Conservation (phyloP, 441 rosid species). For the Manihot esculenta region DNA sequence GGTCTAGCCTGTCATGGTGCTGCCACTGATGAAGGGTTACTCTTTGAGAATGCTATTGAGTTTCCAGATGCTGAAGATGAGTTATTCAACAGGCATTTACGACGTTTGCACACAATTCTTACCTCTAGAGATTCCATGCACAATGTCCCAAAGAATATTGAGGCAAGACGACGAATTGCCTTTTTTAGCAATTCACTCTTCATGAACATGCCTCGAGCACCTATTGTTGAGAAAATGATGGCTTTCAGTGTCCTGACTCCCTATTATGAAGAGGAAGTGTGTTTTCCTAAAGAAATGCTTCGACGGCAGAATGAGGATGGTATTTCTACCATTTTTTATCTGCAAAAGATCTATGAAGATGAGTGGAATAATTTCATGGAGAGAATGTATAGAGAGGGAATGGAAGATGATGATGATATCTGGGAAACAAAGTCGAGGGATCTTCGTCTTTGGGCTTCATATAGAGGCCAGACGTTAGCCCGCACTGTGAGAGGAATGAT, state of each 20-base stretch:
- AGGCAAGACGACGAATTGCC: slow-evolving; percentile 88
- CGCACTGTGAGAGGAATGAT: slow-evolving; percentile 96
- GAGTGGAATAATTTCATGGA: slow-evolving; percentile 90
- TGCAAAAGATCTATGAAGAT: slow-evolving; percentile 83
- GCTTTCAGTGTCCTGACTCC: slow-evolving; percentile 91
- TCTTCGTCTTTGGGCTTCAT: slow-evolving; percentile 89
- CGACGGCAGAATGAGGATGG: slow-evolving; percentile 84
- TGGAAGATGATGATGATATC: slow-evolving; percentile 59
- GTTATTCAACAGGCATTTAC: slow-evolving; percentile 64
- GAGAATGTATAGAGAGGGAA: slow-evolving; percentile 88
- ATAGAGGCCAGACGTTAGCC: slow-evolving; percentile 85
- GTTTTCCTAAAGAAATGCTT: slow-evolving; percentile 71
- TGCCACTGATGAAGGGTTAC: slow-evolving; percentile 41
- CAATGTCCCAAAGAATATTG: slow-evolving; percentile 67
- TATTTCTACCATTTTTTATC: slow-evolving; percentile 74
- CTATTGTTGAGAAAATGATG: slow-evolving; percentile 98
- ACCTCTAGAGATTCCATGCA: slow-evolving; percentile 83
- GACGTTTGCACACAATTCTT: slow-evolving; percentile 84
- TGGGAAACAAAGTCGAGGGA: slow-evolving; percentile 67
- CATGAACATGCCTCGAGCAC: slow-evolving; percentile 98
- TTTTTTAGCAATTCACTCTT: slow-evolving; percentile 92
- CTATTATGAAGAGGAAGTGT: slow-evolving; percentile 83
- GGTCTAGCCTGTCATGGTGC: slow-evolving; percentile 61
- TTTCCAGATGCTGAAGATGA: slow-evolving; percentile 63
- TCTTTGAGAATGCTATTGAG: slow-evolving; percentile 66